Base-by-base conservation (phyloP, 2,329 filamentous ascomycete species). In the Neonectria sp. region DNA sequence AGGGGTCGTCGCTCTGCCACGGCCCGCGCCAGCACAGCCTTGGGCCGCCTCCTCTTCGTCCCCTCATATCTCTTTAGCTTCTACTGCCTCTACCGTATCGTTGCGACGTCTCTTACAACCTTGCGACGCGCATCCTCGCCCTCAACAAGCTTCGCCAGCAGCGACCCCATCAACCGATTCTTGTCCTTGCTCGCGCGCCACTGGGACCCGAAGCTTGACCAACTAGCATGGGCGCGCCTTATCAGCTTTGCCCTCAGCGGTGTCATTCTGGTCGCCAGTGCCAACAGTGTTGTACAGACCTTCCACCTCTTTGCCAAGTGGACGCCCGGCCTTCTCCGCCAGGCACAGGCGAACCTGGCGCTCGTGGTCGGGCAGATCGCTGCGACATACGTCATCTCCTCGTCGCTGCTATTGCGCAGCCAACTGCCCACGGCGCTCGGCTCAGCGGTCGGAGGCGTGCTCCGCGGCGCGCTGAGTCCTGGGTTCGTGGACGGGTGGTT, bases 61-160 rank as follows among this genome's bases (percentile, higher is more conserved):
- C 90, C 82, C 1, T 88, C 90, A 49, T 92, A 93, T 70, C 80
- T 86, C 25, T 97, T 97, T 79, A 91, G 93, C 60, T 71, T 92
- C 55, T 97, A 97, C 85, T 97, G 94, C 83, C 82, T 95, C 37
- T 97, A 96, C 81, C 92, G 94, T 60, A 92, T 97, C 70, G 79
- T 89, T 21, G 92, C 93, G 2, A 96, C 93, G 0, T 86, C 86
- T 0, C 76, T 95, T 6, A 91, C 92, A 2, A 91, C 90, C 1
- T 71, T 93, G 5, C 91, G 91, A 5, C 90, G 93, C 43, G 68
- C 75, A 12, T 78, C 72, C 17, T 79, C 77, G 3, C 78, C 78
- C 2, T 76, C 78, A 17, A 82, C 88, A 43, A 80, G 78, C 69
- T 91, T 94, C 80, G 87, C 91, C 31, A 89, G 89, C 60, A 91